Base-by-base conservation (phyloP, 257 asterid species). In the Petrea volubilis region DNA sequence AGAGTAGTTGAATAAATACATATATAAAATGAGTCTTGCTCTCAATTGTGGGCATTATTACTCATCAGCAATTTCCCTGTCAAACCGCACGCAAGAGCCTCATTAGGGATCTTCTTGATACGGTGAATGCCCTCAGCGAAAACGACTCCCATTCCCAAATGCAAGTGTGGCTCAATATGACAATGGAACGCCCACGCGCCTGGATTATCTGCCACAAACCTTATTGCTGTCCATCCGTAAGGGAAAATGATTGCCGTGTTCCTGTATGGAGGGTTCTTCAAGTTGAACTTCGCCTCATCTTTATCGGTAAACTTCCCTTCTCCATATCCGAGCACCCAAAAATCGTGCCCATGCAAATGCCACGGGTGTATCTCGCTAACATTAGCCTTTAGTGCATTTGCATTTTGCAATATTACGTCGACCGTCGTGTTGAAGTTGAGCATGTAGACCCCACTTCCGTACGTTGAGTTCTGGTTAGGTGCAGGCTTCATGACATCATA, bases 111-210 rank as follows among this genome's bases (percentile, higher is more conserved):
- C 59, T 53, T 74, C 27, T n/a, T 33, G 0, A 87, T 15, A 11
- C 38, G 84, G 0, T 47, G 68, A 14, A 87, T 80, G 0, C 92
- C 96, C 64, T 91, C 97, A 0, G 90, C 96, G 10, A 91, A 88
- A 33, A 91, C 83, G 0, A 88, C 96, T 0, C 95, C 96, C 97
- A 91, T 91, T 1, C 95, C 97, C 80, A 89, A 53, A 74, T 88
- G 93, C 79, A 90, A 72, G 43, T 90, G 97, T 0, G 97, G 90
- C 15, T 90, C 97, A 8, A 88, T 86, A 23, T 90, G 97, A 20
- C 97, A 88, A 47, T 90, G 96, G n/a, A 90, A 88, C 4, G 94
- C 94, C 97, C 96, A 91, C 11, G 67, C 96, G 15, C 96, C 97
- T 0, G 96, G 96, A 72, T 91, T 89, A 77, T 91, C 81, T 5